Evolutionary conservation across 257 asterid species (phyloP), one percentile per base, ranked within the genome.

Genomic region (Anisodus tanguticus): DNA sequence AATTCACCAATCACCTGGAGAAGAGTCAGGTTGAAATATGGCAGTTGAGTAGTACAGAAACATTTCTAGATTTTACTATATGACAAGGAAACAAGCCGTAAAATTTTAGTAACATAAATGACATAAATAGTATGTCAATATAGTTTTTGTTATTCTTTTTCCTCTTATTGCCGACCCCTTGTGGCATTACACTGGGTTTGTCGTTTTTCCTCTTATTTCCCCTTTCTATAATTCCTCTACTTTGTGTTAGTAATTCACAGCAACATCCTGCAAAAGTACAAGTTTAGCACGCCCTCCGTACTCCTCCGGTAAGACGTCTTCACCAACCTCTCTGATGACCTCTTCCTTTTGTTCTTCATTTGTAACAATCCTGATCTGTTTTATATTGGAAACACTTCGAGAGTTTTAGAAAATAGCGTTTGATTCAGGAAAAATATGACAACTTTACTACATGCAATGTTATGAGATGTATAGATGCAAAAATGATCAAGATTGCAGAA

Each of bases 291-390:
- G 79, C 64, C 98, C 98, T 17, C 97, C 98, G 79, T 92, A 91
- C 85, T 91, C 96, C 88, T 89, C 98, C 1, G 96, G 95, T 85
- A 95, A 87, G 8, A 83, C 90, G 49, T 91, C 97, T 85, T 92
- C 95, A 4, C 96, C 93, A 2, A 95, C 79, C 11, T 91, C 89
- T 81, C 85, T 19, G 10, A 87, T 17, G 79, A 93, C 84, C 31
- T 91, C 88, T 85, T 60, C 74, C 59, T 64, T 85, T 80, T 93
- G 93, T 77, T 91, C 97, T 63, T 95, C 98, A 69, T 82, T 92
- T 3, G 81, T 89, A 82, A 93, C 95, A 5, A 91, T 90, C 70
- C 90, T 88, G 31, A 93, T 80, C 97, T 95, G 91, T 11, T 69
- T 67, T 16, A 69, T 41, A 41, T 41, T 69, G 16, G 4, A 41